phyloP scores from a whole-genome alignment of 2,329 filamentous ascomycete genomes.

The Plenodomus lindquistii region DNA sequence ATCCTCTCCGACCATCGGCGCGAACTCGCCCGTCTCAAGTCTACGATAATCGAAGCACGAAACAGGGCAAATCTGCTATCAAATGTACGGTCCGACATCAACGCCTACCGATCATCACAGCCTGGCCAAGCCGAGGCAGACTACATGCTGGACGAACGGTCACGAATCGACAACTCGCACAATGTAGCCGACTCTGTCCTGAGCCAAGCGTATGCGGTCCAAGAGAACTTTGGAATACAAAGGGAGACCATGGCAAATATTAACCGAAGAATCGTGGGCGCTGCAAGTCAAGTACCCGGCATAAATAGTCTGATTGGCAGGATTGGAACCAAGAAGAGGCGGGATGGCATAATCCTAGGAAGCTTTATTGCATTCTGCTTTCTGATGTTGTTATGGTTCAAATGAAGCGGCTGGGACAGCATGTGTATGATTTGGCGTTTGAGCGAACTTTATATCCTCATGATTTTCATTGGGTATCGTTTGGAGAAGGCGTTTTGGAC shows the following conservation, averaged over 20 bases:
- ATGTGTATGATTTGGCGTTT: constrained; percentile 22
- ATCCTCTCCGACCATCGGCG: constrained; percentile 84
- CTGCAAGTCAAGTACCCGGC: constrained; percentile 88
- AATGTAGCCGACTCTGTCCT: constrained; percentile 87
- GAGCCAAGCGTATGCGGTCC: constrained; percentile 94
- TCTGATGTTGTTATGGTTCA: constrained; percentile 71
- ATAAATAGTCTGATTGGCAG: constrained; percentile 89
- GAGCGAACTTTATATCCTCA: constrained; percentile 33
- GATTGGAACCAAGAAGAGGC: constrained; percentile 92
- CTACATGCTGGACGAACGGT: constrained; percentile 93
- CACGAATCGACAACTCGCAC: constrained; percentile 84
- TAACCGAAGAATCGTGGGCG: constrained; percentile 85
- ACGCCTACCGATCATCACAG: constrained; percentile 81
- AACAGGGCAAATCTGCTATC: constrained; percentile 87
- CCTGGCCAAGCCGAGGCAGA: constrained; percentile 85
- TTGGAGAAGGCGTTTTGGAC: constrained; percentile 16
- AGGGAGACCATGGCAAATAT: constrained; percentile 86
- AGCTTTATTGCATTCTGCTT: constrained; percentile 91
- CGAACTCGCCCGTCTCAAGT: constrained; percentile 76
- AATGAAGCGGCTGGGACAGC: constrained; percentile 22
- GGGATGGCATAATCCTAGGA: constrained; percentile 92
- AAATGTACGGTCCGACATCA: constrained; percentile 89
- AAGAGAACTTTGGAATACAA: constrained; percentile 86
- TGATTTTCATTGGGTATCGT: constrained; percentile 19
- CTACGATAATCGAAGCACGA: constrained; percentile 74